Conservation (phyloP, 176 grass and related monocot genomes). For the Pharus latifolius region DNA sequence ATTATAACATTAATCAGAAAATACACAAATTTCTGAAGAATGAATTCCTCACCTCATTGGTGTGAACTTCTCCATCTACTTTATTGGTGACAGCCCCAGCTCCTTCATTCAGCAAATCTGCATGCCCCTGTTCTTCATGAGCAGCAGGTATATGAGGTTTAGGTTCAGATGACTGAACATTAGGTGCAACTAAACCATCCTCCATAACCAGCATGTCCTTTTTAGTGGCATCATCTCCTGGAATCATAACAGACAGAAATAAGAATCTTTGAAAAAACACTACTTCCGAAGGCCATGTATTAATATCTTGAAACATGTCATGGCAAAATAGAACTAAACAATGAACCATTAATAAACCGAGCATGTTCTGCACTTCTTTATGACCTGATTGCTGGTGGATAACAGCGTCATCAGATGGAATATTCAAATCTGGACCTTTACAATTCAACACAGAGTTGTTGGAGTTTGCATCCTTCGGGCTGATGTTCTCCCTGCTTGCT, state of each 20-base stretch:
- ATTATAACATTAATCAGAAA: slow-evolving; percentile 8
- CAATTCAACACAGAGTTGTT: slow-evolving; percentile 30
- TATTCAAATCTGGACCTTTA: slow-evolving; percentile 71
- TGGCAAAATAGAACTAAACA: neutral
- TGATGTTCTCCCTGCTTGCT: slow-evolving; percentile 68
- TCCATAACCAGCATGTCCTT: slow-evolving; percentile 53
- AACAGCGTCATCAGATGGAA: slow-evolving; percentile 37
- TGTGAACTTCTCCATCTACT: slow-evolving; percentile 37
- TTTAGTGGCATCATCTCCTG: slow-evolving; percentile 54
- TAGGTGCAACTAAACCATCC: slow-evolving; percentile 29
- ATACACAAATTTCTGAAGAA: neutral
- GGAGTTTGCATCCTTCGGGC: slow-evolving; percentile 39
- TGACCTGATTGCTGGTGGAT: slow-evolving; percentile 24
- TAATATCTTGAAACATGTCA: neutral
- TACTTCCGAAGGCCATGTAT: no score
- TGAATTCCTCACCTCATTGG: slow-evolving; percentile 46
- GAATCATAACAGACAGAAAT: slow-evolving; percentile 21
- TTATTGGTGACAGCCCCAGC: slow-evolving; percentile 28
- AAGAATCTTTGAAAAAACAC: no score
- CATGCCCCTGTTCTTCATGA: neutral
- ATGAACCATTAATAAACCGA: slow-evolving; percentile 43
- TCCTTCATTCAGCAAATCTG: slow-evolving; percentile 21
- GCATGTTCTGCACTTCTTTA: slow-evolving; percentile 31
- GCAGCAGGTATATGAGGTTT: slow-evolving; percentile 13
- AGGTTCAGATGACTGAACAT: slow-evolving; percentile 35